These are phyloP conservation scores for Phytophthora pisi DNA, from an alignment of 352 stramenopile species.

Conservation along the genomic window DNA sequence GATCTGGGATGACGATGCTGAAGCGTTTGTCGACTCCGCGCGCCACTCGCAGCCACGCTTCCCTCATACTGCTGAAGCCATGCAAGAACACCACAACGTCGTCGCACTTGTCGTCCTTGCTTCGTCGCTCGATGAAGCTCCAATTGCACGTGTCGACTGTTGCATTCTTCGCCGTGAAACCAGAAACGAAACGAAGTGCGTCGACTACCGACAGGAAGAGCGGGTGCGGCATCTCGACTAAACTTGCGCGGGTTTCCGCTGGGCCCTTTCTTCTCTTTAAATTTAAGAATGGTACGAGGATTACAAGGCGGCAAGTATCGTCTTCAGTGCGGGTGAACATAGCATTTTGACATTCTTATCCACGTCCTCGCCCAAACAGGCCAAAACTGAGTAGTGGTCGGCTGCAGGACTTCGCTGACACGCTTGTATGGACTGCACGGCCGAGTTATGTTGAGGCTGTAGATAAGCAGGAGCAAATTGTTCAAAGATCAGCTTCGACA, in stretches of 20 bases:
- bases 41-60: conserved; percentile 64
- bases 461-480: too few relatives aligned
- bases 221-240: conserved; percentile 15
- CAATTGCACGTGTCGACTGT: conserved; percentile 62
- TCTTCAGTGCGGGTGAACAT: neutral
- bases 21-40: conserved; percentile 52
- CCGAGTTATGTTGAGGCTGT: too few relatives aligned
- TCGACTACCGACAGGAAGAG: conserved; percentile 50
- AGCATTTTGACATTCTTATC: neutral
- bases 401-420: too few relatives aligned
- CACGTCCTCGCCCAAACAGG: neutral
- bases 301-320: neutral
- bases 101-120: conserved; percentile 36
- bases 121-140: conserved; percentile 69
- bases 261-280: neutral
- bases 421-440: too few relatives aligned
- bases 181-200: conserved; percentile 52
- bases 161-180: conserved; percentile 51
- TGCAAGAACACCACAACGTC: conserved; percentile 71
- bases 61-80: conserved; percentile 71
- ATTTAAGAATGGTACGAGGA: neutral
- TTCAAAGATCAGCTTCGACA: too few relatives aligned
- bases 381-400: too few relatives aligned
- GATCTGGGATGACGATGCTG: conserved; percentile 63
- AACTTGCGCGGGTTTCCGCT: neutral